Evolutionary conservation across 2,329 filamentous ascomycete genomes (phyloP).

Genomic region (Plectosphaerella cucumerina): DNA sequence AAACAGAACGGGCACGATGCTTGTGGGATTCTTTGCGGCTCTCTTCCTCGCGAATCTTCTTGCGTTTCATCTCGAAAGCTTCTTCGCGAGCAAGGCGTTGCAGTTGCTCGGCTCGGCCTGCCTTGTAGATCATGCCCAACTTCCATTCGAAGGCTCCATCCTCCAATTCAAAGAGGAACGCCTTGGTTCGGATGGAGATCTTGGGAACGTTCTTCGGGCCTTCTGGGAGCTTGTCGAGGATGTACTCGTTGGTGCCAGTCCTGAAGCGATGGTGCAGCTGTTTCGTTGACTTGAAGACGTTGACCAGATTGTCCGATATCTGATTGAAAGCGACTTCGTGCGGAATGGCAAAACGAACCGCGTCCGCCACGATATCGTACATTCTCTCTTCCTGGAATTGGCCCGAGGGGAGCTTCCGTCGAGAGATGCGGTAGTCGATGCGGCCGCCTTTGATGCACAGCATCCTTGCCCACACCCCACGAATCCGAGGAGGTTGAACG

Average conservation of each 20-base stretch:
- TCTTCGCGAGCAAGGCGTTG: conserved; percentile 87
- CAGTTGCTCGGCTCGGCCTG: conserved; percentile 82
- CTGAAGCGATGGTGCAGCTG: conserved; percentile 93
- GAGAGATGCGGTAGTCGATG: conserved; percentile 74
- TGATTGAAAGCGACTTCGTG: conserved; percentile 87
- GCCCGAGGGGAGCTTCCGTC: conserved; percentile 58
- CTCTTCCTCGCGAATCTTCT: conserved; percentile 74
- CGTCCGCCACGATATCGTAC: conserved; percentile 79
- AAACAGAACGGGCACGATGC: conserved; percentile 51
- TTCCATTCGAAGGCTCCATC: conserved; percentile 98
- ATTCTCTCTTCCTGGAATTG: conserved; percentile 69
- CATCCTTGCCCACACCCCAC: conserved; percentile 79
- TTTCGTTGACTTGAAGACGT: conserved; percentile 78
- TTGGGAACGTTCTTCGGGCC: conserved; percentile 83
- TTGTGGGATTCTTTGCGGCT: conserved; percentile 48
- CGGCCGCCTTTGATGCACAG: conserved; percentile 78
- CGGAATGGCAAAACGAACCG: conserved; percentile 81
- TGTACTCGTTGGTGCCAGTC: conserved; percentile 83
- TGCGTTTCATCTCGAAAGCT: conserved; percentile 82
- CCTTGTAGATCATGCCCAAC: conserved; percentile 86
- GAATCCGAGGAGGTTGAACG: conserved; percentile 80
- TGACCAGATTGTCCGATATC: conserved; percentile 90
- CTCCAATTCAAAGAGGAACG: conserved; percentile 86
- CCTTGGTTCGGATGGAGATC: conserved; percentile 75
- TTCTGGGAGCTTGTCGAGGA: conserved; percentile 80